Evolutionary conservation across 208 protist species (phyloP), one percentile per base, ranked within the genome.

Genomic region (Willaertia magna): DNA sequence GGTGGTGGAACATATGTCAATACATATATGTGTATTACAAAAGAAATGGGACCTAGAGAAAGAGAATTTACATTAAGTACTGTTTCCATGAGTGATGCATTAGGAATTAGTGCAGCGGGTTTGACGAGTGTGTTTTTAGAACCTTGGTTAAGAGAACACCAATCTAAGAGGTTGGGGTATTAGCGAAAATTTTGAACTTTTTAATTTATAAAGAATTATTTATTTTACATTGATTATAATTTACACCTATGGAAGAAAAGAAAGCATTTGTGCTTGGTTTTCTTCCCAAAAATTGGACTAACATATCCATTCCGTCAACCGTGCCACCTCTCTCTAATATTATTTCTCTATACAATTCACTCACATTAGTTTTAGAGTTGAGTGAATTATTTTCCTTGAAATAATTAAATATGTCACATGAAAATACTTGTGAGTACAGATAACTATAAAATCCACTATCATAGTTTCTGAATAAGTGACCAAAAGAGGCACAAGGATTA

Each of bases 1-100:
- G 88, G 88, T n/a, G 88, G 88, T 40, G 59, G 49, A 11, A 87
- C 86, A 6, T 90, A 90, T 79, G 86, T 88, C 20, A 90, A 90
- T 83, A 78, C 75, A 43, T 88, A 87, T 47, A 85, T 87, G 49
- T 78, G 51, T 34, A 88, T 90, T 30, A 88, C 86, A 22, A 34
- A 84, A 40, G n/a, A 84, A 11, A 46, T 87, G 4, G 20, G 2
- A 42, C 11, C 11, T 9, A 74, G 86, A 18, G 2, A 87, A 34
- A 46, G 59, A 34, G 88, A 90, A 86, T 90, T 90, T 44, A 48
- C 78, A 7, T n/a, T 90, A n/a, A 55, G 84, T 42, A 43, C 88
- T 42, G 55, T 61, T 20, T 74, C 39, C 0, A 59, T 88, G 0
- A 81, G 83, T 16, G 82, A 88, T 67, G 22, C 76, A 14, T 43